Evolutionary conservation across 345 rosid genomes (phyloP).

Genomic region (Passiflora organensis): DNA sequence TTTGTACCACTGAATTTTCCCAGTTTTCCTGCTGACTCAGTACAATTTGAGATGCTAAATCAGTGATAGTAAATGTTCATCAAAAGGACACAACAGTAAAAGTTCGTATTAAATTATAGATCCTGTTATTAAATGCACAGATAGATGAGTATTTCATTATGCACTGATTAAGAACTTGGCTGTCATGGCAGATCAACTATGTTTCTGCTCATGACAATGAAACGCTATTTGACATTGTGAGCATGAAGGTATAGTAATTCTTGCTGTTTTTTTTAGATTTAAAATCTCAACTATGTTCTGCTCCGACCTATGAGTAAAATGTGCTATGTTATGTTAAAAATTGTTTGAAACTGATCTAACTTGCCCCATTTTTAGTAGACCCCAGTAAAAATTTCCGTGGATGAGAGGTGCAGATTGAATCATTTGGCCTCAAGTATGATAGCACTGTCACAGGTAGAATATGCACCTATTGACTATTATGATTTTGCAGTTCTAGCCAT

Average conservation of each 20-base stretch:
- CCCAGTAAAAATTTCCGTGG: constrained; percentile 62
- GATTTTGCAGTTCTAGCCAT: too few relatives aligned
- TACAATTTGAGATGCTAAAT: too few relatives aligned
- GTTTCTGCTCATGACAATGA: constrained; percentile 99
- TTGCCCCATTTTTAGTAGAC: constrained; percentile 43
- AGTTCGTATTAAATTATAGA: not conserved
- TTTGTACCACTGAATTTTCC: too few relatives aligned
- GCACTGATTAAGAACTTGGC: constrained; percentile 11
- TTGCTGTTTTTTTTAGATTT: constrained; percentile 3
- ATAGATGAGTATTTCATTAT: not conserved
- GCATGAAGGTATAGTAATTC: constrained; percentile 72
- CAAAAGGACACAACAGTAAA: not conserved
- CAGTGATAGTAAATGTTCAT: too few relatives aligned
- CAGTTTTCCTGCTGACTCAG: too few relatives aligned
- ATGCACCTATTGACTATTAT: too few relatives aligned
- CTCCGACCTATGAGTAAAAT: not conserved
- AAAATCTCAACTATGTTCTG: not conserved
- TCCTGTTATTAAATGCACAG: not conserved
- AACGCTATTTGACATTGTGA: constrained; percentile 79
- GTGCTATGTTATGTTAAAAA: not conserved
- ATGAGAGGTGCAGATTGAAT: constrained; percentile 82
- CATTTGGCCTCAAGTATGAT: constrained; percentile 78
- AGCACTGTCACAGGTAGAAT: constrained; percentile 74
- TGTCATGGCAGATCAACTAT: constrained; percentile 59
- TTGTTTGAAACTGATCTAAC: constrained; percentile 17